Evolutionary conservation across 2,329 filamentous ascomycete species (phyloP).

Genomic region (Gnomoniopsis smithogilvyi): DNA sequence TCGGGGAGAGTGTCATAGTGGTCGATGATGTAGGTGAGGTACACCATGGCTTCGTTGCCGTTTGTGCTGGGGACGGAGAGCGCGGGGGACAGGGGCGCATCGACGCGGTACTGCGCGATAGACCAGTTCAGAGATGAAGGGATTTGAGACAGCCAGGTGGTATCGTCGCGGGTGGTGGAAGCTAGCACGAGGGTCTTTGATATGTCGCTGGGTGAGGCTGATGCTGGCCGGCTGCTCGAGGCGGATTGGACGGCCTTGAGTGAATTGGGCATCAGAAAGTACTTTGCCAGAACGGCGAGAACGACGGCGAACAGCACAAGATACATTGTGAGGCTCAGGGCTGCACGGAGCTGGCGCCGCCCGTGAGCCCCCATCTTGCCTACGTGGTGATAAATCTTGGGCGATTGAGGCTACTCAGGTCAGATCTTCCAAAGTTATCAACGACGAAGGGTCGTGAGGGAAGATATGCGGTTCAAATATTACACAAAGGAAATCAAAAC

Average conservation of each 20-base stretch:
- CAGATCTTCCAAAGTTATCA: neutral
- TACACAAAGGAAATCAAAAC: neutral
- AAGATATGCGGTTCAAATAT: neutral
- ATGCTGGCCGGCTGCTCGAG: neutral
- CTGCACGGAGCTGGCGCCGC: constrained; percentile 18
- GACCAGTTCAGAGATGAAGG: constrained; percentile 17
- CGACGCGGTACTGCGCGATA: constrained; percentile 23
- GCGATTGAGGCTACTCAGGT: neutral
- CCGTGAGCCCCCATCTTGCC: constrained; percentile 13
- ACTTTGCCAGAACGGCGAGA: constrained; percentile 13
- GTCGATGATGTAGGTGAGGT: constrained; percentile 61
- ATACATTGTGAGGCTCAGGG: constrained; percentile 16
- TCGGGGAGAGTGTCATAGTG: constrained; percentile 58
- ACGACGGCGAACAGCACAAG: constrained; percentile 18
- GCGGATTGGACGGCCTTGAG: neutral
- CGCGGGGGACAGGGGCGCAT: constrained; percentile 18
- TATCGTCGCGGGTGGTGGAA: constrained; percentile 15
- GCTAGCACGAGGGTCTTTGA: constrained; percentile 21
- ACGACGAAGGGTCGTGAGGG: neutral
- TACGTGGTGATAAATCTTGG: neutral
- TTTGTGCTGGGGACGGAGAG: constrained; percentile 25
- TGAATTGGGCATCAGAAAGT: constrained; percentile 7
- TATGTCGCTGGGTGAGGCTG: neutral
- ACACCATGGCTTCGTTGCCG: constrained; percentile 60
- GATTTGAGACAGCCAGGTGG: constrained; percentile 19